Evolutionary conservation across 164 flowering plant genomes (phyloP), one percentile per base, ranked within the genome.

Genomic region (Taxillus chinensis): DNA sequence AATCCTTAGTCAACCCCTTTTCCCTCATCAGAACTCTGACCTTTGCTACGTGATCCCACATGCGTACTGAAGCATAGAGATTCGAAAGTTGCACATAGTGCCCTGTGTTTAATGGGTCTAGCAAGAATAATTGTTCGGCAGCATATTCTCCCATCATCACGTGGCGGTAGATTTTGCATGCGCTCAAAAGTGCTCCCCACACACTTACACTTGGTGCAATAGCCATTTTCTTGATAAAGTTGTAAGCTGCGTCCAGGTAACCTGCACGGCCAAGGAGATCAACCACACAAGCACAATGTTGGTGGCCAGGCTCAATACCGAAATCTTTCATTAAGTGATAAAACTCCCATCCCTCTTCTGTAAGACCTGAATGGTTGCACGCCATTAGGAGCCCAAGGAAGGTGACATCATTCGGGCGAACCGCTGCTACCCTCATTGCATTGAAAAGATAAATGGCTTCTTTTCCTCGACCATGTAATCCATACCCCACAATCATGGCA

Each of bases 181-280:
- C 82, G 65, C 82, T 71, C 64, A 84, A 67, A 41, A 84, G 81
- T 10, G 86, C 84, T 48, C 85, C 85, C 89, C 89, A 80, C 3
- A 80, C 78, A 27, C 75, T 65, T 8, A 73, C 57, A 11, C 72
- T 73, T 0, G 86, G 89, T 64, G 76, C 78, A 56, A 79, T 67
- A 8, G 80, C 77, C 89, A 84, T 80, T 2, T 64, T 71, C 49
- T 5, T 50, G 45, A 84, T 75, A 60, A 83, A 79, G 45, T 76
- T 54, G 52, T 77, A 73, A 4, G 89, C 89, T 60, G 68, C 64
- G 17, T 74, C 64, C 62, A 80, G 59, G 45, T 72, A 60, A 15
- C 89, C 86, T 17, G 85, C 77, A 39, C 86, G 85, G 5, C 83
- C 86, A 39, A 84, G 79, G 63, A 80, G 75, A 70, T 80, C 89